Evolutionary conservation across 202 grass and related monocot genomes (phyloP), one percentile per base, ranked within the genome.

Genomic region (Dendrocalamus latiflorus): DNA sequence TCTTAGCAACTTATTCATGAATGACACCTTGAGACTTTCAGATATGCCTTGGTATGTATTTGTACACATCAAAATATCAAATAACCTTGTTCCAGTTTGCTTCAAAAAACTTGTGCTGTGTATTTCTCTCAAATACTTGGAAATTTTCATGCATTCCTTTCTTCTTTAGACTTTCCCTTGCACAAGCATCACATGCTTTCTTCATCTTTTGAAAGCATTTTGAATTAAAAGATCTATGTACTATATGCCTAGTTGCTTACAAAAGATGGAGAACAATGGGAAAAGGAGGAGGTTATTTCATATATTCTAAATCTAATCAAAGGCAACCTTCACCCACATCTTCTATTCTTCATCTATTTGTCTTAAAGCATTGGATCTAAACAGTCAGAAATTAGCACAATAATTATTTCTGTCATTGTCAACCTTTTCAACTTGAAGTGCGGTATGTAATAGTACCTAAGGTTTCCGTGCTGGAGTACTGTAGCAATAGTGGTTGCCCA

Each of bases 1-100:
- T 79, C 70, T 98, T 72, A 98, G 95, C 87, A 94, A 94, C 82
- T 91, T 98, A 85, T 98, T 98, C 89, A 93, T 94, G 92, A 98
- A 98, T 55, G 82, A 82, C 34, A 90, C 92, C 9, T 73, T 94
- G 80, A 94, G 86, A 51, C 81, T 97, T 80, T 82, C 90, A 79
- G 77, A 75, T 47, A 79, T 92, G 81, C 78, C 86, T 74, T 97
- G 91, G 94, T 97, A 91, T 59, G 92, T 81, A 68, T 73, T 51
- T 75, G 18, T 39, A 28, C 45, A 83, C 57, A 42, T 54, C 63
- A 47, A 44, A 53, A 83, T 49, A 42, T 54, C 63, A 47, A 44
- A 53, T 62, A 77, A 64, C 48, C 47, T 44, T 68, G 33, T 75
- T 65, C 25, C 42, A 67, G 37, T 63, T 77, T 44, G 53, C 18